Evolutionary conservation across 352 stramenopile species (phyloP).

Genomic region (Phytopythium chamaehyphon): DNA sequence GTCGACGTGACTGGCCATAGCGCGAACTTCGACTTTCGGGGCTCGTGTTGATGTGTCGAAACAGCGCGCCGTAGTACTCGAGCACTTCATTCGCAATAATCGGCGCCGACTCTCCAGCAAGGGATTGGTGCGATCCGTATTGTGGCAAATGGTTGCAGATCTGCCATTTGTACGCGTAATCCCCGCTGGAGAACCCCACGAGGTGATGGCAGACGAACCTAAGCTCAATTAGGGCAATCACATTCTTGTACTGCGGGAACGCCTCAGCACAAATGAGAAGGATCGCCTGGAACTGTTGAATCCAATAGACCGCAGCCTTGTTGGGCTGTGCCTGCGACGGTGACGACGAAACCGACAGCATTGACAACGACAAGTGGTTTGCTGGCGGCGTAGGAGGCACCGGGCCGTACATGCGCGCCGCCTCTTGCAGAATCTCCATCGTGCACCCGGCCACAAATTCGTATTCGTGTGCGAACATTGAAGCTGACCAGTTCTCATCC

Average conservation of each 20-base stretch:
- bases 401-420: constrained; percentile 63
- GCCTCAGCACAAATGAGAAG: constrained; percentile 58
- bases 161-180: constrained; percentile 74
- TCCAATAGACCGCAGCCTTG: constrained; percentile 71
- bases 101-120: constrained; percentile 54
- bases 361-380: constrained; percentile 34
- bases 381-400: constrained; percentile 26
- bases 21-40: constrained; percentile 35
- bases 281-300: constrained; percentile 76
- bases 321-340: constrained; percentile 29
- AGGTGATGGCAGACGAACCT: constrained; percentile 83
- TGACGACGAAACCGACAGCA: constrained; percentile 28
- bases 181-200: constrained; percentile 47
- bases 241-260: constrained; percentile 61
- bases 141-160: constrained; percentile 58
- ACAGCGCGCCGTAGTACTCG: constrained; percentile 65
- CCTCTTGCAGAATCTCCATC: constrained; percentile 75
- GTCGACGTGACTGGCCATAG: constrained; percentile 14
- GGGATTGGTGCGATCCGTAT: constrained; percentile 34
- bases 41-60: constrained; percentile 56
- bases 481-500: constrained; percentile 53
- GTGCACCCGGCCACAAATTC: constrained; percentile 54
- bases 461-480: constrained; percentile 33
- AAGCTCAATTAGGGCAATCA: constrained; percentile 72
- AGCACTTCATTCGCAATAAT: constrained; percentile 78